phyloP scores from a whole-genome alignment of 805 yeast genomes.

The Kodamaea hsintzibuensis region DNA sequence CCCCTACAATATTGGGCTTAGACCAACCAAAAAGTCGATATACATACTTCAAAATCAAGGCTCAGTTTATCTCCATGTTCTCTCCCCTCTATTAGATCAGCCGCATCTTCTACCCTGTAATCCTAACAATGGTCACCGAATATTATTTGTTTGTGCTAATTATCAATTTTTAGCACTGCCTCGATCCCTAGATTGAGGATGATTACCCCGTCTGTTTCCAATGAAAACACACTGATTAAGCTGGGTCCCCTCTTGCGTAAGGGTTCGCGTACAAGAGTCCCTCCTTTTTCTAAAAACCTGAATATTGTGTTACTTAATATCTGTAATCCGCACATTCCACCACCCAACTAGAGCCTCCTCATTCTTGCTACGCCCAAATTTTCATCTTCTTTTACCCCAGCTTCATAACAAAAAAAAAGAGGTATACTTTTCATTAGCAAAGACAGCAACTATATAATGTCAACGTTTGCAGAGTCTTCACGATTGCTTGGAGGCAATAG shows the following conservation, averaged over 20 bases:
- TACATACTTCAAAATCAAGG: not conserved
- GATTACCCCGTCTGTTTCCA: not conserved
- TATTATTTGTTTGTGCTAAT: not conserved
- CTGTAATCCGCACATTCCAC: too few relatives aligned
- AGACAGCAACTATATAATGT: slow-evolving; percentile 1
- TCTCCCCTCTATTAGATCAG: not conserved
- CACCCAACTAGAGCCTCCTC: not conserved
- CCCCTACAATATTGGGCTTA: not conserved
- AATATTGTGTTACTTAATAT: not conserved
- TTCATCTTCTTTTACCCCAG: not conserved
- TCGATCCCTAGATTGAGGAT: not conserved
- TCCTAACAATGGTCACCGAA: not conserved
- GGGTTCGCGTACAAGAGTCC: not conserved
- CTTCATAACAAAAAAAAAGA: not conserved
- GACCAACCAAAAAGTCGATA: not conserved
- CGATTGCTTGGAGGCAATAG: slow-evolving; percentile 8
- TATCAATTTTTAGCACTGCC: not conserved
- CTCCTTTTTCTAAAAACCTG: not conserved
- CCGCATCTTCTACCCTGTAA: not conserved
- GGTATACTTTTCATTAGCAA: not conserved
- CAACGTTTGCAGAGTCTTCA: slow-evolving; percentile 4
- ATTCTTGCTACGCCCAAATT: not conserved
- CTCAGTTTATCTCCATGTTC: not conserved
- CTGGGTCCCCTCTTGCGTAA: not conserved
- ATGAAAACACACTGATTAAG: not conserved